phyloP scores from a whole-genome alignment of 805 yeast species.

The Ogataea neopini region DNA sequence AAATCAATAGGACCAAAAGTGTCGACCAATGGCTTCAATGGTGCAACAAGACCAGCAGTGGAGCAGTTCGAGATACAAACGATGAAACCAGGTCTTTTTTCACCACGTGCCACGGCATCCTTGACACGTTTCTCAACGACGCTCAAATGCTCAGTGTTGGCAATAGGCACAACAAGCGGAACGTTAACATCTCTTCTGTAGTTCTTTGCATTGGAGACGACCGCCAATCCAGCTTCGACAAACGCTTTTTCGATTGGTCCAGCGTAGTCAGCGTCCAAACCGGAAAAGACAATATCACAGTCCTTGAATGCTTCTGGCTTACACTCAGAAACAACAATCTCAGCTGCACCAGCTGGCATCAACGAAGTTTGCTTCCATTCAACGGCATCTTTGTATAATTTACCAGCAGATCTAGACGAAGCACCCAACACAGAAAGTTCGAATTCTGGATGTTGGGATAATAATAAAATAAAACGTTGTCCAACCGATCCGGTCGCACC shows the following conservation, averaged over 20 bases:
- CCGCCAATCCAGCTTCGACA: constrained; percentile 75
- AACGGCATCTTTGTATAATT: constrained; percentile 78
- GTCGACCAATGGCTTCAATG: constrained; percentile 90
- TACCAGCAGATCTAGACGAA: constrained; percentile 91
- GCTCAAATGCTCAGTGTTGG: constrained; percentile 86
- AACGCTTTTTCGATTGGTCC: constrained; percentile 90
- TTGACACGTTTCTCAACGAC: constrained; percentile 61
- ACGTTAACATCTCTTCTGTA: constrained; percentile 86
- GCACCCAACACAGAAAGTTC: constrained; percentile 88
- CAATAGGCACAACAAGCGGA: constrained; percentile 93
- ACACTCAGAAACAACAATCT: constrained; percentile 75
- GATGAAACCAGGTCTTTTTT: constrained; percentile 72
- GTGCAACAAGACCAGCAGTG: constrained; percentile 97
- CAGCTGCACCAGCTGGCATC: constrained; percentile 67
- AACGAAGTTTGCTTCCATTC: constrained; percentile 92
- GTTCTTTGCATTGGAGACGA: constrained; percentile 94
- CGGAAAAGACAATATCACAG: constrained; percentile 94
- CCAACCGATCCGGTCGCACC: constrained; percentile 99
- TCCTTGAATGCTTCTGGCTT: constrained; percentile 72
- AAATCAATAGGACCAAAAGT: constrained; percentile 87
- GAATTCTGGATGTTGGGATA: constrained; percentile 87
- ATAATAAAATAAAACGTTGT: constrained; percentile 85
- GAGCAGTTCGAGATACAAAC: constrained; percentile 98
- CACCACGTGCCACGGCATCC: constrained; percentile 55
- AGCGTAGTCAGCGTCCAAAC: constrained; percentile 89